Conservation (phyloP, 495 filamentous ascomycete species). For the Xylaria sp. region DNA sequence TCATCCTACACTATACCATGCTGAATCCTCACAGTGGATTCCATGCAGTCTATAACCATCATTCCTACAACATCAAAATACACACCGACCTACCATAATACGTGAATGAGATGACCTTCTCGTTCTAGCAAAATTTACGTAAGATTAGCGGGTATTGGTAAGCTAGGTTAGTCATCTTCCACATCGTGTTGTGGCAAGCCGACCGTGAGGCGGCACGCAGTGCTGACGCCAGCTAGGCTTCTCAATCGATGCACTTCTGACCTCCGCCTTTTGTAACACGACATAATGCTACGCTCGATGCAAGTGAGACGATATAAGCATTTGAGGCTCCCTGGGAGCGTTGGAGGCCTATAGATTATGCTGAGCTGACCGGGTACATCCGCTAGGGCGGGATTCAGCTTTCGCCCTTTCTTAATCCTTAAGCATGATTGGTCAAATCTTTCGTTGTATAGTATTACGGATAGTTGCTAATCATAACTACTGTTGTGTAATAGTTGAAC, state of each 20-base stretch:
- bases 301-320: neutral
- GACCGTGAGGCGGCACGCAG: conserved; percentile 5
- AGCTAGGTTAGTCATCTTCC: too few species aligned
- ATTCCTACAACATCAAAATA: too few species aligned
- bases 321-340: neutral
- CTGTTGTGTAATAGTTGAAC: conserved; percentile 4
- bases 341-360: neutral
- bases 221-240: conserved; percentile 19
- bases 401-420: conserved; percentile 12
- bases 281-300: conserved; percentile 7
- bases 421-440: conserved; percentile 10
- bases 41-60: too few species aligned
- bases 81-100: too few species aligned
- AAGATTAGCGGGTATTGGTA: too few species aligned
- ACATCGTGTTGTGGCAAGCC: too few species aligned
- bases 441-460: neutral
- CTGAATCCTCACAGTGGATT: too few species aligned
- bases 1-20: too few species aligned
- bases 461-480: neutral
- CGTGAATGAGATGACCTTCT: too few species aligned
- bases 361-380: conserved; percentile 10
- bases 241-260: neutral
- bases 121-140: too few species aligned
- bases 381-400: neutral
- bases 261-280: neutral